Evolutionary conservation across 441 rosid genomes (phyloP), one percentile per base, ranked within the genome.

Genomic region (Bocquillonia castaneifolia): DNA sequence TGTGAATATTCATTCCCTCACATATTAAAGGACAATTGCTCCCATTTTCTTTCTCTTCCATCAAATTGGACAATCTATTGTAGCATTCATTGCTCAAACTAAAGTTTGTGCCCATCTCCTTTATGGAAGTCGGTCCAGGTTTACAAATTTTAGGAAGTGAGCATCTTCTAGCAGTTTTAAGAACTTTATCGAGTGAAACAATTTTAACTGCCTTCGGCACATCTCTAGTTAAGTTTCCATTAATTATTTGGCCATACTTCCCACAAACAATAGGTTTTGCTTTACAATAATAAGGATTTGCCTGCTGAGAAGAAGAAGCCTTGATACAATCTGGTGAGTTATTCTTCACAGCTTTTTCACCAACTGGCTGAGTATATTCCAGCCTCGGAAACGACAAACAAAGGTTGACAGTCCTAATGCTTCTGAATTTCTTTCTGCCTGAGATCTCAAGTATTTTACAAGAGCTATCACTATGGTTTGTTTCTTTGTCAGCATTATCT

Each of bases 251-350:
- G 65, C 82, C 82, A 63, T 74, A 81, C 53, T 60, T 76, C 48
- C 89, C 89, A 69, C 63, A 83, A 45, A 79, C 85, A 12, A 83
- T 65, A 50, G 90, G 86, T 70, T 65, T 81, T 64, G 63, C 67
- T 60, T 75, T 83, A 61, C 55, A 54, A 42, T 31, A 51, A 69
- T 64, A 58, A 32, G 7, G 63, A 66, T 62, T 72, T 50, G 44
- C 64, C 66, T 74, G 78, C 39, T 59, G 57, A 66, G 78, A 48
- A 8, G 62, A 68, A 66, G 64, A 67, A 15, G 59, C 71, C 59
- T 77, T 76, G 25, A 4, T 48, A 64, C 68, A 50, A 57, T 63
- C 45, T 22, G 37, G 18, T n/a, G 69, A 55, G 3, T 44, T 13
- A 60, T 57, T 60, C 18, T 32, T 74, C 28, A 23, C 31, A 67